Evolutionary conservation across 2,329 filamentous ascomycete species (phyloP), one percentile per base, ranked within the genome.

Genomic region (Talaromyces sp.): DNA sequence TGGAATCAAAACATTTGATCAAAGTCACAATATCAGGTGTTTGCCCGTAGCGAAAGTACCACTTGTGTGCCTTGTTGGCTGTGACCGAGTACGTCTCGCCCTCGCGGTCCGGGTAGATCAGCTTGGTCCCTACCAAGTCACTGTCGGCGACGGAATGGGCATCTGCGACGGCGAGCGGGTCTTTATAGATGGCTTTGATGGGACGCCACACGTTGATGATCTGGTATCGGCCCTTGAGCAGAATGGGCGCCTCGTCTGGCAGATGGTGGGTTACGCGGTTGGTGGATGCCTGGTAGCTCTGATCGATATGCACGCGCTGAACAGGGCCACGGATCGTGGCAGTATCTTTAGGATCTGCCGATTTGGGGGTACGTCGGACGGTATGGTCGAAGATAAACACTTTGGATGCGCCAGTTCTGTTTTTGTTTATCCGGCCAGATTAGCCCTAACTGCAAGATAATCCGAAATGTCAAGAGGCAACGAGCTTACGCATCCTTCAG

Each of bases 1-100:
- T 83, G 30, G 77, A 83, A 70, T 88, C 86, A 68, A 83, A 87
- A 67, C 83, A 86, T 70, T 87, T 88, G 72, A 88, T 85, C 51
- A 88, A 67, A 3, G 84, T 76, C 3, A 84, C 81, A 73, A 88
- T 79, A 3, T 82, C 76, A 0, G 83, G 83, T 0, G 74, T 77
- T 68, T 86, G 79, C 1, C 76, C 77, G 55, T 76, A 77, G 63
- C 82, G 77, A 69, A 83, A 86, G 68, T 80, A 82, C 83, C 83
- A 86, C 67, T 73, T 75, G 44, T 84, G 81, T 1, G 65, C 60
- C 0, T 69, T 65, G 62, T 78, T 76, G 57, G 81, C 66, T n/a
- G 72, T 73, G 2, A 84, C 79, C 0, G 69, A 65, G 63, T 79
- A 81, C 10, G 81, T 84, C 74, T 84, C 81, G 14, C 83, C 83